Evolutionary conservation across 1,284 basidiomycete species (phyloP).

Genomic region (Ustilago cynodontis): DNA sequence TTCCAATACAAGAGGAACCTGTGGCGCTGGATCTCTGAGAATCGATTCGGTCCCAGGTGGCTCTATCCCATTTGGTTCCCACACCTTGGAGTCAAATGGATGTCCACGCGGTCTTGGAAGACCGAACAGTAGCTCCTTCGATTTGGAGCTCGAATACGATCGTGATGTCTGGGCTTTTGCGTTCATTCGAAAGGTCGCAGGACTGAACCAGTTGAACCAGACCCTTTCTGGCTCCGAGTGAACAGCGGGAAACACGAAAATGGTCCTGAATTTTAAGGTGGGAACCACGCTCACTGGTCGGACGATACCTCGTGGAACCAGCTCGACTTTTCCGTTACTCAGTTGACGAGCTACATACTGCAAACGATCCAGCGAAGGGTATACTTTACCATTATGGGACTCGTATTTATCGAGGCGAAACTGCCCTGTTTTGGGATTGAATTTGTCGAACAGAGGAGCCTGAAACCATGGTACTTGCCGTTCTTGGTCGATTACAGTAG

Average conservation of each 20-base stretch:
- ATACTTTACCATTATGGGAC: not conserved
- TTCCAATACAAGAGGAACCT: no score
- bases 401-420: not conserved
- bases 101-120: not conserved
- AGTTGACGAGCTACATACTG: not conserved
- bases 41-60: not conserved
- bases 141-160: no score
- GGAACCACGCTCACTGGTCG: slow-evolving; percentile 4
- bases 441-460: not conserved
- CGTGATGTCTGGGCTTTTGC: no score
- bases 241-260: not conserved
- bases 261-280: not conserved
- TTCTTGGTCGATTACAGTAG: not conserved
- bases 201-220: not conserved
- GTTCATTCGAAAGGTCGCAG: not conserved
- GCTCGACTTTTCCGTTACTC: not conserved
- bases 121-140: not conserved
- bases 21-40: not conserved
- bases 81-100: not conserved
- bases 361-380: slow-evolving; percentile 6
- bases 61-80: not conserved
- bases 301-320: slow-evolving; percentile 13
- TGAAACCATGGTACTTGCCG: slow-evolving; percentile 10
- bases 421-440: not conserved
- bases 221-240: not conserved